Evolutionary conservation across 1,284 basidiomycete genomes (phyloP), one percentile per base, ranked within the genome.

Genomic region (Athelia psychrophila): DNA sequence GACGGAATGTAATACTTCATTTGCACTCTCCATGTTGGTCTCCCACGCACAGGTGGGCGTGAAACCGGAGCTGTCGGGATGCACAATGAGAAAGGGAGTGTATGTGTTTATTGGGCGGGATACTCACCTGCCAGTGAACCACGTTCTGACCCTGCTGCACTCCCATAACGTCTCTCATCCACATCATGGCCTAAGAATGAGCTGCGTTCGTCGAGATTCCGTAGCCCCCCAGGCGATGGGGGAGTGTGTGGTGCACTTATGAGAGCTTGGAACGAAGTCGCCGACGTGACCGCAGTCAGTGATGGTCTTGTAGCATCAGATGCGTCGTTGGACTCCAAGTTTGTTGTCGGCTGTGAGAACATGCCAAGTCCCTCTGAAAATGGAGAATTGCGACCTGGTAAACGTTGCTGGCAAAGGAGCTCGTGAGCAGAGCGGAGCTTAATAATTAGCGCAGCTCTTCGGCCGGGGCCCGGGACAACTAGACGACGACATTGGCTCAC

Each of bases 1-100:
- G 84, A 84, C 2, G 88, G 87, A 47, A 90, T 74, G 56, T 90
- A 90, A 61, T 90, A 90, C 58, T 75, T 77, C 30, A 76, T 57
- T 58, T 63, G 71, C 33, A 57, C 61, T 24, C 52, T 27, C 38
- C 38, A 42, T 18, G 6, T 22, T 42, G 38, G 38, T 16, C n/a
- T 22, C 20, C n/a, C 20, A 5, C 20, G 6, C n/a, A 22, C 38
- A 42, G 38, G n/a, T 42, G 38, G 8, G n/a, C n/a, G 38, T n/a
- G 20, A 18, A 6, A 6, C 38, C 6, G 20, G 38, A 30, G 27
- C 27, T 30, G 13, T 13, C 13, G 13, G 6, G 27, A 30, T 5
- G 27, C 27, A 6, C 6, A 13, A 30, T 42, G n/a, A 42, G 38
- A 8, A 5, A 42, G 27, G 27, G 27, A 30, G 13, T 6, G 38